These are phyloP conservation scores for Hypericum androsaemum DNA, from an alignment of 345 rosid species.

Conservation along the genomic window DNA sequence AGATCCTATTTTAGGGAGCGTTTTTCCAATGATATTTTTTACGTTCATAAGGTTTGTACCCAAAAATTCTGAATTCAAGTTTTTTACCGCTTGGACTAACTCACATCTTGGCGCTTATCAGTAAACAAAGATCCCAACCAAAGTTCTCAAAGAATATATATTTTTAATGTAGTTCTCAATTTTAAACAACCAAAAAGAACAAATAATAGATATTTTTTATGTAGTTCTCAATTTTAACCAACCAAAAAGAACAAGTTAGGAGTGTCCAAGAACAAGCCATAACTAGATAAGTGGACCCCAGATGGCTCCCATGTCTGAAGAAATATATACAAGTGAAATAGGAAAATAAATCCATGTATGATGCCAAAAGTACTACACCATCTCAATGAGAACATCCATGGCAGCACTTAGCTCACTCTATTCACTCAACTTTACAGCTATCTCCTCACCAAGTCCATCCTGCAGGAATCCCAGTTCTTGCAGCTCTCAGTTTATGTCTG, in stretches of 20 bases:
- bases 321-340: not conserved
- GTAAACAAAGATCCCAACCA: not conserved
- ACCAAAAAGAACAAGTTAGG: slow-evolving; percentile 11
- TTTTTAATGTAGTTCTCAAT: too few relatives aligned
- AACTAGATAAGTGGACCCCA: slow-evolving; percentile 13
- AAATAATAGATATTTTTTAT: slow-evolving; percentile 15
- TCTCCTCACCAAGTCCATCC: slow-evolving; percentile 11
- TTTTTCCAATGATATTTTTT: too few relatives aligned
- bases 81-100: too few relatives aligned
- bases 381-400: slow-evolving; percentile 17
- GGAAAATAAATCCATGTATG: not conserved
- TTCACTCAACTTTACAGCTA: slow-evolving; percentile 24
- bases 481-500: slow-evolving; percentile 15
- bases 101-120: not conserved
- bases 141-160: not conserved
- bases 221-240: slow-evolving; percentile 12
- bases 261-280: slow-evolving; percentile 14
- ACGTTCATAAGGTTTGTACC: too few relatives aligned
- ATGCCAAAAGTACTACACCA: not conserved
- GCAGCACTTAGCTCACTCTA: slow-evolving; percentile 32
- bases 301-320: not conserved
- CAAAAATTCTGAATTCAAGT: too few relatives aligned
- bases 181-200: not conserved
- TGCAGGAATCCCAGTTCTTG: not conserved
- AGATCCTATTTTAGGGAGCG: too few relatives aligned